Evolutionary conservation across 1,284 basidiomycete species (phyloP), one percentile per base, ranked within the genome.

Genomic region (Amylostereum chailletii): DNA sequence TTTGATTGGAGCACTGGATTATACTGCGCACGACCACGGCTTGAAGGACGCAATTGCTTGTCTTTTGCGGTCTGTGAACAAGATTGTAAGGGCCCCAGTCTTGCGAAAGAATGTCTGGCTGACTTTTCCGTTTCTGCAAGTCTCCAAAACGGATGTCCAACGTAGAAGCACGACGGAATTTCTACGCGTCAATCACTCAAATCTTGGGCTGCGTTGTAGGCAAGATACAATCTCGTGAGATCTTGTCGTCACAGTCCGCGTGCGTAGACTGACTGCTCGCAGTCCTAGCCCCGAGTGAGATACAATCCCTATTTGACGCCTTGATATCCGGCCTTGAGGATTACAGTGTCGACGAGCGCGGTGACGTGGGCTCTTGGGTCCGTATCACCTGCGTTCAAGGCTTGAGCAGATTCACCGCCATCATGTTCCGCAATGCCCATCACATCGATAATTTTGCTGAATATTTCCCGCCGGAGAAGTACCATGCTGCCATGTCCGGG

Each of bases 311-410:
- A 51, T 70, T 78, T 49, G 70, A 77, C 49, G 71, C 74, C 27
- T 61, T 89, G 42, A 65, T 86, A 26, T 62, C 60, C 9, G 93
- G 92, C 2, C 65, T 99, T 38, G 73, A 80, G 11, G 95, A 99
- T 69, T 98, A 98, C 62, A 86, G 91, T 1, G 83, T 81, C 33
- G 96, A 99, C 62, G 89, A 96, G 65, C 79, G 96, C 51, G 96
- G 96, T 3, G 96, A 99, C 62, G 90, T 99, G 29, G 96, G 96
- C 31, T 97, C 94, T 0, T 98, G 94, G 94, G 79, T 96, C 32
- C 86, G 96, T 46, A 75, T 88, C n/a, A 73, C 82, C 39, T 83
- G 82, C 60, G 71, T 91, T 53, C 73, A 74, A 45, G 82, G 85
- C 11, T 60, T 92, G 54, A 70, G 75, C 27, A 67, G 69, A 3